phyloP scores from a whole-genome alignment of 441 rosid species.

The Raphanus hybrid region DNA sequence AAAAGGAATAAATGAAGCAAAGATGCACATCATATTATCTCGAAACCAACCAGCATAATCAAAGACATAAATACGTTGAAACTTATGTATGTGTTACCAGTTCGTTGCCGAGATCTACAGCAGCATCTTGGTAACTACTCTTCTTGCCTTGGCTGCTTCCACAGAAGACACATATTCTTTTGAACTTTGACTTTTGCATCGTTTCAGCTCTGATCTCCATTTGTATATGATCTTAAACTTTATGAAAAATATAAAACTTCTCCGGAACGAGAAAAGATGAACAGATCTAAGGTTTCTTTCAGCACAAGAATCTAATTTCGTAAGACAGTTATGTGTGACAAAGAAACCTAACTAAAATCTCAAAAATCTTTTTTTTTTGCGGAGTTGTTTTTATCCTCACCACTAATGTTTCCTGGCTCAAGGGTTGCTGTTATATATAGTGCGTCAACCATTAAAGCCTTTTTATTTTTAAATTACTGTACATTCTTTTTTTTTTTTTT shows the following conservation, averaged over 20 bases:
- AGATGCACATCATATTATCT: conserved; percentile 6
- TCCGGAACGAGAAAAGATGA: conserved; percentile 19
- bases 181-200: conserved; percentile 69
- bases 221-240: conserved; percentile 18
- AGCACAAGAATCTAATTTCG: conserved; percentile 31
- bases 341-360: conserved; percentile 19
- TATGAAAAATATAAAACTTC: not conserved
- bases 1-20: conserved; percentile 13
- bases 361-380: too few relatives aligned
- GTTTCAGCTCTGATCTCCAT: conserved; percentile 58
- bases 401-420: conserved; percentile 27
- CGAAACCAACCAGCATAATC: not conserved
- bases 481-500: not conserved
- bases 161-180: conserved; percentile 93
- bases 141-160: conserved; percentile 98
- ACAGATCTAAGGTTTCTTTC: conserved; percentile 26
- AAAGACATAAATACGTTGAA: conserved; percentile 11
- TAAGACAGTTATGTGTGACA: not conserved
- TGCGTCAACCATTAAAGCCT: conserved; percentile 16
- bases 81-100: conserved; percentile 57
- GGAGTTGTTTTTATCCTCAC: conserved; percentile 15
- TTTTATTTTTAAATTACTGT: too few relatives aligned
- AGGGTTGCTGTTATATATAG: conserved; percentile 40
- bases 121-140: conserved; percentile 94
- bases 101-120: conserved; percentile 92